Percentiles rank a stretch among this genome's conserved stretches.
Evolutionary conservation across 495 filamentous ascomycete species (phyloP).

Genomic region (Achaetomiella virescens): DNA sequence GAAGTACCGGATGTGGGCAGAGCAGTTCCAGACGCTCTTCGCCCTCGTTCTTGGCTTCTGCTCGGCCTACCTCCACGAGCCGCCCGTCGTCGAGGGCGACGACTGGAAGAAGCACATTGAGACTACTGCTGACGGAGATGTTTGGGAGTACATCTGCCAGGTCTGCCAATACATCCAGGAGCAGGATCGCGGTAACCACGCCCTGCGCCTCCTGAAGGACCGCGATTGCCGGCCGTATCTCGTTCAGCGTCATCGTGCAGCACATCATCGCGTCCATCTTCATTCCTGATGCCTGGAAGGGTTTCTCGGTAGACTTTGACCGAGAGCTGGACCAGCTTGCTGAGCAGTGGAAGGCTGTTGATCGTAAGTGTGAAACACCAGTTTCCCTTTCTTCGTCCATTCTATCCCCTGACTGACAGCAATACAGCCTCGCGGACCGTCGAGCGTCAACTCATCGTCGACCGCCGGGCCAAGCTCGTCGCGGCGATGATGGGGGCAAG

Average conservation of each 20-base stretch:
- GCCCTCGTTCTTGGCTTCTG: constrained; percentile 22
- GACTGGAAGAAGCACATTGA: constrained; percentile 2
- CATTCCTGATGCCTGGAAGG: constrained; percentile 19
- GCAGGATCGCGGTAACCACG: constrained; percentile 18
- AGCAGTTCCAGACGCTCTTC: constrained; percentile 18
- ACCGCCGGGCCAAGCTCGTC: constrained; percentile 19
- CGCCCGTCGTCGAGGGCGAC: constrained; percentile 1
- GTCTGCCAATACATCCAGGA: constrained; percentile 8
- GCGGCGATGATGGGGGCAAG: constrained; percentile 4
- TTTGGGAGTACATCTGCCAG: constrained; percentile 28
- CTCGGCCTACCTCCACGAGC: constrained; percentile 12
- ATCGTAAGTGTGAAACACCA: background rate
- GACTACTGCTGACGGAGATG: constrained; percentile 6
- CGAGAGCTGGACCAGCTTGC: constrained; percentile 18
- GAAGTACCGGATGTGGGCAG: constrained; percentile 2
- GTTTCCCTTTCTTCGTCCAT: background rate
- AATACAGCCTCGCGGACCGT: constrained; percentile 12
- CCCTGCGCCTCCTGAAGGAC: constrained; percentile 23
- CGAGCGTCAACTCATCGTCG: constrained; percentile 26
- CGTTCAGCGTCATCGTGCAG: constrained; percentile 24
- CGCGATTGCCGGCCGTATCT: constrained; percentile 21
- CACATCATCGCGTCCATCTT: constrained; percentile 27
- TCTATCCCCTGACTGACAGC: background rate
- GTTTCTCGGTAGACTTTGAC: constrained; percentile 14
- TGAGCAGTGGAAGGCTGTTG: constrained; percentile 9